Conservation (phyloP, 176 grass and related monocot species). For the sorghum (Sorghum bicolor) region DNA sequence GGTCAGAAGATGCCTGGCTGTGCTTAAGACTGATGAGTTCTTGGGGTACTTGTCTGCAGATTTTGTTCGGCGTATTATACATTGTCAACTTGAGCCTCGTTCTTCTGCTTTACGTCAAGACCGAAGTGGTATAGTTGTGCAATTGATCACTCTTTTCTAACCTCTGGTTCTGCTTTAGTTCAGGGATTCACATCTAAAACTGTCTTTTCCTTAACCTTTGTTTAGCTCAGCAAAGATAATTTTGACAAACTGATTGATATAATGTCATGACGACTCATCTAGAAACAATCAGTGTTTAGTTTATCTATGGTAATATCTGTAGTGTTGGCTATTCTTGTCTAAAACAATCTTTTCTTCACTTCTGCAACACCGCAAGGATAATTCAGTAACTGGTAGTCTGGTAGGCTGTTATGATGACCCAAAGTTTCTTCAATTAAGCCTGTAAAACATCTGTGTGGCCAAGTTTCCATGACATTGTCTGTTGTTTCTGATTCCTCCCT, state of each 20-base stretch:
- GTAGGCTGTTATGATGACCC: background rate
- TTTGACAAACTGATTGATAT: background rate
- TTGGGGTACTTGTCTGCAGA: constrained; percentile 49
- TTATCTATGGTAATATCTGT: background rate
- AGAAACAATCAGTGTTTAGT: background rate
- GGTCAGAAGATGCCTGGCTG: background rate
- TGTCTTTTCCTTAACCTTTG: background rate
- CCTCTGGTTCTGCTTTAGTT: background rate
- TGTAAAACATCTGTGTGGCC: background rate
- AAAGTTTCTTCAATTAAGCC: background rate
- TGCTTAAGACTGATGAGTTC: constrained; percentile 21
- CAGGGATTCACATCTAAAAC: background rate
- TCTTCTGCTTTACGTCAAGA: constrained; percentile 76
- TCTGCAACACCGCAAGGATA: background rate
- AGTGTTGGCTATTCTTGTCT: background rate
- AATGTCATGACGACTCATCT: background rate
- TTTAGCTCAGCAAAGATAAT: background rate
- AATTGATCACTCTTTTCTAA: background rate
- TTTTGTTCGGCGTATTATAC: constrained; percentile 80
- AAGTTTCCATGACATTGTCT: background rate
- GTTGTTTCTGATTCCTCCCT: constrained; percentile 18
- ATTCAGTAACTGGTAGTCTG: background rate
- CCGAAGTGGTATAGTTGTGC: constrained; percentile 67
- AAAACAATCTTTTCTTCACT: background rate
- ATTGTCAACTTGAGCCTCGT: constrained; percentile 74